phyloP scores from a whole-genome alignment of 805 yeast genomes.

The Martiniozyma abietophila region DNA sequence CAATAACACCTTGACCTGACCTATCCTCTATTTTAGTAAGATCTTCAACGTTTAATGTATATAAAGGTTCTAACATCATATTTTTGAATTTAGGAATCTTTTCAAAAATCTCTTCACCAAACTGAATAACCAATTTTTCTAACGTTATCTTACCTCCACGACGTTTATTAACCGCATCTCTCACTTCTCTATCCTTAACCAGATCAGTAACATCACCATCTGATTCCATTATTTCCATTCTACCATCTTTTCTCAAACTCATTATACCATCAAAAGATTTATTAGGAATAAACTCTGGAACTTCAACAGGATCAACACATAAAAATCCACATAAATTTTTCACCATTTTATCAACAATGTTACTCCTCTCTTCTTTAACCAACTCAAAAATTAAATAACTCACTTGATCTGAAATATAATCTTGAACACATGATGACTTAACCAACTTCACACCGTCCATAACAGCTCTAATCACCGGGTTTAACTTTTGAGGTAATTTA shows the following conservation, averaged over 20 bases:
- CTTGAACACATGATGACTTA: conserved; percentile 54
- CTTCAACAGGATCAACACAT: conserved; percentile 93
- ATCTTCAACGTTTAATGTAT: conserved; percentile 18
- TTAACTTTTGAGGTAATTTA: conserved; percentile 77
- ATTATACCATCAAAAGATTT: conserved; percentile 47
- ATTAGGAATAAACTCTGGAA: conserved; percentile 80
- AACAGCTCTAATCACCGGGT: conserved; percentile 77
- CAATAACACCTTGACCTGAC: conserved; percentile 74
- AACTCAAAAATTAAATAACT: conserved; percentile 56
- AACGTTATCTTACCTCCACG: conserved; percentile 74
- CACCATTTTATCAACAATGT: conserved; percentile 79
- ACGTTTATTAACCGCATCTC: conserved; percentile 71
- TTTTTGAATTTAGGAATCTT: conserved; percentile 58
- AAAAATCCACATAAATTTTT: conserved; percentile 86
- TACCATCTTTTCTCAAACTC: conserved; percentile 74
- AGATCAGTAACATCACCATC: conserved; percentile 29
- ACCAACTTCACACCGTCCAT: conserved; percentile 91
- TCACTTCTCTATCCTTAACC: conserved; percentile 43
- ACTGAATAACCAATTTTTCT: conserved; percentile 44
- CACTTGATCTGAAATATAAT: conserved; percentile 60
- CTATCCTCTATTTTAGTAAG: conserved; percentile 30
- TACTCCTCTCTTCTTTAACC: conserved; percentile 44
- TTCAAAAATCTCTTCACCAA: conserved; percentile 45
- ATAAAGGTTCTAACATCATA: conserved; percentile 58
- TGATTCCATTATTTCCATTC: conserved; percentile 52